Conservation (phyloP, 768 basidiomycete genomes). For the Mycena sanguinolenta region DNA sequence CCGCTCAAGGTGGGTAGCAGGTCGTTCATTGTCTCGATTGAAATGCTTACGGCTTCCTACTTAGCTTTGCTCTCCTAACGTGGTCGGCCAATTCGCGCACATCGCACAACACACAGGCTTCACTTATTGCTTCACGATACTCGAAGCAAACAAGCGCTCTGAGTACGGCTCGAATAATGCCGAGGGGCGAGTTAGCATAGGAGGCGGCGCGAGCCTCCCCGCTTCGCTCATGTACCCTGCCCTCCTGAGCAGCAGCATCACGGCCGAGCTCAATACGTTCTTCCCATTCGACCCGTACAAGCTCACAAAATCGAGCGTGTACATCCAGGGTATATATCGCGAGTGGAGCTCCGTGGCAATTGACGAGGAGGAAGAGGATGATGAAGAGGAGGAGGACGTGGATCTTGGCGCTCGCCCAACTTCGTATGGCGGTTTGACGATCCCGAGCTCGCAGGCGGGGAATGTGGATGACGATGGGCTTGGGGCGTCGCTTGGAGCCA, state of each 20-base stretch:
- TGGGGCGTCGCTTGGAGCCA: constrained; percentile 78
- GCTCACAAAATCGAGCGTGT: constrained; percentile 81
- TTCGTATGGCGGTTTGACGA: constrained; percentile 16
- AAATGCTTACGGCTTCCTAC: constrained; percentile 10
- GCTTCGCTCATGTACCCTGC: constrained; percentile 41
- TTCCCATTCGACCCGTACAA: constrained; percentile 99
- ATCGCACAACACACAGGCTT: constrained; percentile 92
- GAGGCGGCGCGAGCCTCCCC: neutral
- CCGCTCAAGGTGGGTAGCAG: constrained; percentile 79
- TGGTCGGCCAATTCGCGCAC: constrained; percentile 94
- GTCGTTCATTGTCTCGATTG: neutral
- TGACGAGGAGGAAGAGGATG: constrained; percentile 63
- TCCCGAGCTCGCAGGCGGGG: constrained; percentile 17
- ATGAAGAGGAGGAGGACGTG: neutral
- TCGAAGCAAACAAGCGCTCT: constrained; percentile 87
- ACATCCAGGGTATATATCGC: constrained; percentile 87
- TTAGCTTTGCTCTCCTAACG: constrained; percentile 90
- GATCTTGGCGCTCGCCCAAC: constrained; percentile 3
- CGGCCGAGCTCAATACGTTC: constrained; percentile 88
- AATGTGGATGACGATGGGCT: constrained; percentile 62
- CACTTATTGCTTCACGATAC: constrained; percentile 93
- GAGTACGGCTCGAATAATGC: constrained; percentile 56
- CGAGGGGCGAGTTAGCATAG: constrained; percentile 29
- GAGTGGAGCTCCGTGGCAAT: constrained; percentile 91
- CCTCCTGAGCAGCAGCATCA: constrained; percentile 53